Conservation (phyloP, 106 monocot species). For the Iris macrosiphon region DNA sequence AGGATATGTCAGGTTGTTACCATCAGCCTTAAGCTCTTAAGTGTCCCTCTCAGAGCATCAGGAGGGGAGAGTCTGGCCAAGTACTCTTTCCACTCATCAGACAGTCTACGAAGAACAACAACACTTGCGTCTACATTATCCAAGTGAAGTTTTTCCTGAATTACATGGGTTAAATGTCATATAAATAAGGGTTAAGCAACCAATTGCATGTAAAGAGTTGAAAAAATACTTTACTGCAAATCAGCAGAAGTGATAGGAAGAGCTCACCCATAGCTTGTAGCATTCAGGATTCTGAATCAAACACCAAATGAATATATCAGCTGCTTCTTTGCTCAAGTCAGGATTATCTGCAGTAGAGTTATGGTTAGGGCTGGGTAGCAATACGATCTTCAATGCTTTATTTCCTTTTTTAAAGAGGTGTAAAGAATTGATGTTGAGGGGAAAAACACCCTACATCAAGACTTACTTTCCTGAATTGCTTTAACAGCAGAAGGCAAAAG, state of each 20-base stretch:
- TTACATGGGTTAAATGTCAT: not conserved
- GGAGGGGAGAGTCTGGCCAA: constrained; percentile 34
- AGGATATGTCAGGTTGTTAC: no score
- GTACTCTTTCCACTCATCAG: constrained; percentile 49
- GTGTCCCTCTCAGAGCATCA: constrained; percentile 36
- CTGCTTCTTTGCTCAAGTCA: constrained; percentile 53
- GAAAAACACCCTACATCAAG: not conserved
- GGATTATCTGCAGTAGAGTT: constrained; percentile 36
- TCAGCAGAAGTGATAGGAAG: not conserved
- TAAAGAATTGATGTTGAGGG: no score
- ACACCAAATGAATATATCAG: constrained; percentile 82
- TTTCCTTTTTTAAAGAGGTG: no score
- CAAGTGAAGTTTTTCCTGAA: constrained; percentile 64
- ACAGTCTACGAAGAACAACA: constrained; percentile 42
- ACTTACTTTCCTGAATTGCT: constrained; percentile 69
- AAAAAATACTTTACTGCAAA: not conserved
- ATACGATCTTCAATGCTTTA: not conserved
- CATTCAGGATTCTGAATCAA: constrained; percentile 70
- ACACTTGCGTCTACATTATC: constrained; percentile 59
- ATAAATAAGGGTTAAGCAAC: not conserved
- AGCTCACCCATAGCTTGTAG: constrained; percentile 76
- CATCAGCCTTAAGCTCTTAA: constrained; percentile 46
- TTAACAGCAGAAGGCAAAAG: constrained; percentile 45
- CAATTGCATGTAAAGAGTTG: no score
- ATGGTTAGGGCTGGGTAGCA: not conserved